Evolutionary conservation across 2,329 filamentous ascomycete species (phyloP).

Genomic region (Didymosphaeria variabile): DNA sequence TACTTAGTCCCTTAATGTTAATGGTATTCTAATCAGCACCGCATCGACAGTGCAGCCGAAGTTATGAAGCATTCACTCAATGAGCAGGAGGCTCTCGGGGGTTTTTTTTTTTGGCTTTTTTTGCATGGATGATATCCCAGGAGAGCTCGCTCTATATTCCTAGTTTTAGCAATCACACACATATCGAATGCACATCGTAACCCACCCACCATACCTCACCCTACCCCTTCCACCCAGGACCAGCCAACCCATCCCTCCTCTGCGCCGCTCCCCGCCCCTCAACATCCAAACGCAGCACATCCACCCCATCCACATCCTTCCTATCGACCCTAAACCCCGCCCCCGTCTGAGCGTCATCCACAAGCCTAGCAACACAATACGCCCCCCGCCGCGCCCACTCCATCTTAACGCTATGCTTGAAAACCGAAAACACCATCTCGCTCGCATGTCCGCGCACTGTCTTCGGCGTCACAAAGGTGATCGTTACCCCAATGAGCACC

Average conservation of each 20-base stretch:
- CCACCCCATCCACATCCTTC: background rate
- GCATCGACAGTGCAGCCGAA: background rate
- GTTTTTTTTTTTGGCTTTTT: background rate
- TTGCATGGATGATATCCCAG: conserved; percentile 13
- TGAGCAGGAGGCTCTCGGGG: background rate
- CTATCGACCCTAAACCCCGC: background rate
- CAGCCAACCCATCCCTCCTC: too few relatives aligned
- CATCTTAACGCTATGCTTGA: background rate
- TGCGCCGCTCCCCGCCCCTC: background rate
- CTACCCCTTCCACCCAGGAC: too few relatives aligned
- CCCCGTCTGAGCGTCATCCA: background rate
- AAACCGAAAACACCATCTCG: background rate
- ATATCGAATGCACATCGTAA: too few relatives aligned
- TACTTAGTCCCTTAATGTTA: conserved; percentile 1
- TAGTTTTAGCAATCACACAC: background rate
- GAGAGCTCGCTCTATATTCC: background rate
- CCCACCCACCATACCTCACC: too few relatives aligned
- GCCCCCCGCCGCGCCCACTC: background rate
- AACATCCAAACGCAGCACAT: background rate
- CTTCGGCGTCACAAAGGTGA: background rate
- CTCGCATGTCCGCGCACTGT: background rate
- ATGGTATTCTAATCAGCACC: background rate
- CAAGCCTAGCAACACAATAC: background rate
- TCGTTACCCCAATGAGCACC: background rate
- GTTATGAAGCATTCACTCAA: background rate